phyloP scores from a whole-genome alignment of 495 filamentous ascomycete genomes.

The Annulohypoxylon nitens region DNA sequence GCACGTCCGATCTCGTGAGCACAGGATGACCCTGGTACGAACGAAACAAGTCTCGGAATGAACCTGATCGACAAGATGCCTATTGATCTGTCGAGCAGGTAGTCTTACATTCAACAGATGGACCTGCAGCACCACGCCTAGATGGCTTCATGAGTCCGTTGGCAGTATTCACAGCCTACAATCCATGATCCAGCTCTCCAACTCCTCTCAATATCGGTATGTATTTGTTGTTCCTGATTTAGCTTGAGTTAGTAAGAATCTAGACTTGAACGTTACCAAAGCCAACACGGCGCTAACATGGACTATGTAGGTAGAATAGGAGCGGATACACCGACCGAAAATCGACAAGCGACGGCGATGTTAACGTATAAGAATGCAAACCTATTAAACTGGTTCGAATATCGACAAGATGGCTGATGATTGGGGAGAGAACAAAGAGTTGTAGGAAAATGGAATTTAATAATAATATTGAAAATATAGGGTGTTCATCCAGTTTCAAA shows the following conservation, averaged over 20 bases:
- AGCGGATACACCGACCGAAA: not conserved
- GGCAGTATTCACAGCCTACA: not conserved
- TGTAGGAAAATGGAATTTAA: not conserved
- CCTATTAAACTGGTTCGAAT: not conserved
- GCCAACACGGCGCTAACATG: not conserved
- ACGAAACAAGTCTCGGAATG: not conserved
- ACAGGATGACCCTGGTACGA: not conserved
- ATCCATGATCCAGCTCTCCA: not conserved
- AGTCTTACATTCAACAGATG: not conserved
- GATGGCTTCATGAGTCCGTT: not conserved
- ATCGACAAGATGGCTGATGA: not conserved
- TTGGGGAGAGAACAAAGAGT: not conserved
- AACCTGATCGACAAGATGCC: not conserved
- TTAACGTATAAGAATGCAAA: not conserved
- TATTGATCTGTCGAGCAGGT: not conserved
- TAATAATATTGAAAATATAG: slow-evolving; percentile 2
- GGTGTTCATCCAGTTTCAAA: not conserved
- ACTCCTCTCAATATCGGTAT: not conserved
- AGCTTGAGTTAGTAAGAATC: not conserved
- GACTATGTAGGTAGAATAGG: not conserved
- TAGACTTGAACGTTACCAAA: not conserved
- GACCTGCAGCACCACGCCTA: not conserved
- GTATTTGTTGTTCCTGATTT: not conserved
- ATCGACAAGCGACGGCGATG: slow-evolving; percentile 1
- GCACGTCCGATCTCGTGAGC: not conserved